Evolutionary conservation across 1,284 basidiomycete species (phyloP), one percentile per base, ranked within the genome.

Genomic region (Ceratobasidium sp.): DNA sequence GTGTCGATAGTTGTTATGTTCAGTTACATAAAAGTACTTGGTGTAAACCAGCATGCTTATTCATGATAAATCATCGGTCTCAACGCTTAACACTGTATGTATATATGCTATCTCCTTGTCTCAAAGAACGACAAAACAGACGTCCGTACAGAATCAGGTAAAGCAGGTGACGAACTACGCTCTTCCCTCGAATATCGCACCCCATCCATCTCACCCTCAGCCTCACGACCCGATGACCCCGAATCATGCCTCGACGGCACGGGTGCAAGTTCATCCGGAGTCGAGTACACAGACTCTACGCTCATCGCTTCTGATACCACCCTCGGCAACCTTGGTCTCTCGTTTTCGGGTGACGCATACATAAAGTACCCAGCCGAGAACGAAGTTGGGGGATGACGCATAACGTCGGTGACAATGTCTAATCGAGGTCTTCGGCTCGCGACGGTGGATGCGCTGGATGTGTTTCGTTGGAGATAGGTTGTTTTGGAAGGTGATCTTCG

Each of bases 71-170:
- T n/a, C 8, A 39, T 39, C 14, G 36, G 6, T 14, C 36, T 6
- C 14, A 39, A 14, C 6, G 36, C 6, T 14, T 39, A 39, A 39
- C 14, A 39, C 36, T n/a, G n/a, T n/a, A 39, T 39, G 8, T n/a
- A 50, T 50, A 50, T 26, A 50, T 9, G 16, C 21, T 52, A 52
- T 52, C 50, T 26, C 10, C 23, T 52, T 23, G 26, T 41, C 21
- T 61, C 59, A 32, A 32, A 61, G 32, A 18, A 61, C 8, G 59
- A 61, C 18, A 61, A 30, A 9, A 61, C 43, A 8, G 59, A 61
- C 5, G 59, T 61, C 59, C 59, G 59, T 28, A 61, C 59, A 9
- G 59, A 61, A 46, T 61, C 59, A 21, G 59, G 41, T 28, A 61
- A 32, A 30, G 59, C 59, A 45, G 59, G 59, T 26, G 59, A 61